Evolutionary conservation across 2,329 filamentous ascomycete genomes (phyloP), one percentile per base, ranked within the genome.

Genomic region (Periconia sp.): DNA sequence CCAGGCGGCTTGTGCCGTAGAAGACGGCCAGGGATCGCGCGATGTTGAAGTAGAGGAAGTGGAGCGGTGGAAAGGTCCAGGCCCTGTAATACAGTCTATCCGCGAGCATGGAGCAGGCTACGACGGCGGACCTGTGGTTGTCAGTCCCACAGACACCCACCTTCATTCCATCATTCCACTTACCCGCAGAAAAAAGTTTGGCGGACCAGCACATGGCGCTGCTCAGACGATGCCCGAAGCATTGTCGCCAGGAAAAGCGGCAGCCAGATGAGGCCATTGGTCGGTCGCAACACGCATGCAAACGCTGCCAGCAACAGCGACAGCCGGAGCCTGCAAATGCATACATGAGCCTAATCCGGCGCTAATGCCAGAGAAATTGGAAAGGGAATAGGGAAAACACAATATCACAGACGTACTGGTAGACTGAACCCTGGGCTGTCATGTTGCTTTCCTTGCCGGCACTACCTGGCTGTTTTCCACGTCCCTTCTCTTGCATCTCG

Each of bases 31-130:
- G 81, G 8, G 89, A 90, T 72, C 95, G 89, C 18, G 87, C 85
- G 51, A 99, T 81, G 76, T 99, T 99, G 80, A 97, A 93, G 69
- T 93, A 85, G 53, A 97, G 81, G 77, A 92, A 97, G 52, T 88
- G 87, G 58, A 93, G 83, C 0, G 92, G 89, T 5, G 94, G 94
- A 52, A 99, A 90, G 0, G 91, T 91, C 91, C 91, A 96, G 57
- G 84, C 77, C 49, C 86, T 85, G 71, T 95, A 99, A 76, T 92
- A 97, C 18, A 86, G 75, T 56, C 85, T 85, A 71, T 97, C 94
- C 6, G 87, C 83, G 11, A 85, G 60, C 6, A 83, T 73, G 5
- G 91, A 93, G 14, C 88, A 50, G 6, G 76, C 77, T 3, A 96
- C 78, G 6, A 89, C 80, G 1, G 81, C 64, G 30, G 79, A 78